These are phyloP conservation scores for Aspergillus pseudoglaucus DNA, from an alignment of 2,329 filamentous ascomycete genomes.

Conservation along the genomic window DNA sequence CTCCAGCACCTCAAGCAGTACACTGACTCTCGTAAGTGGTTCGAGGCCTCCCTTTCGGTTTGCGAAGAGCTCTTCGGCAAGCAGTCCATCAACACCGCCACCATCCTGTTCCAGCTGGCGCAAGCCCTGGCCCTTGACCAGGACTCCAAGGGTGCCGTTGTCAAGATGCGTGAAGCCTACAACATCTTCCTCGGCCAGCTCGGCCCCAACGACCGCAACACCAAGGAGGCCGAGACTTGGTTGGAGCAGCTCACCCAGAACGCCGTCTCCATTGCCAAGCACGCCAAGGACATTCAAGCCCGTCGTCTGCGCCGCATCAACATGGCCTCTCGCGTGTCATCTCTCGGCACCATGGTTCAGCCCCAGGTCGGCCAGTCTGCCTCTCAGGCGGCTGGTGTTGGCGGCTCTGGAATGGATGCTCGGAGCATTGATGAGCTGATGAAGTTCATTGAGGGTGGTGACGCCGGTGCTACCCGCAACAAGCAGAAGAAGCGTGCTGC, in stretches of 20 bases:
- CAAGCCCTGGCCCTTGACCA: constrained; percentile 94
- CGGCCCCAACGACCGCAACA: constrained; percentile 89
- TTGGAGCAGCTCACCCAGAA: constrained; percentile 93
- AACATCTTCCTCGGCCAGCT: constrained; percentile 88
- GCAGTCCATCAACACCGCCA: constrained; percentile 86
- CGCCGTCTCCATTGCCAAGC: constrained; percentile 88
- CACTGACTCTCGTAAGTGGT: constrained; percentile 92
- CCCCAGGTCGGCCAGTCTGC: constrained; percentile 57
- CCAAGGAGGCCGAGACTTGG: constrained; percentile 96
- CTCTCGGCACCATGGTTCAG: constrained; percentile 53
- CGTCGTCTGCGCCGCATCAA: constrained; percentile 66
- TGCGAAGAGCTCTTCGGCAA: constrained; percentile 87
- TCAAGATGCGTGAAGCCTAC: constrained; percentile 91
- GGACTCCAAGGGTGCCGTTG: constrained; percentile 84
- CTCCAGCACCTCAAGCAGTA: constrained; percentile 92
- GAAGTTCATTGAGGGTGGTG: constrained; percentile 80
- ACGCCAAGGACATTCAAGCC: constrained; percentile 77
- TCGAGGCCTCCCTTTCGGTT: constrained; percentile 82
- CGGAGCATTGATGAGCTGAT: constrained; percentile 89
- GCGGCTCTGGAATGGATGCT: constrained; percentile 54
- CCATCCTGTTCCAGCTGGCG: constrained; percentile 91
- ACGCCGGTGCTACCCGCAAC: constrained; percentile 32
- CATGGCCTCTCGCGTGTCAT: constrained; percentile 55
- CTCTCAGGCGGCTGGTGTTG: constrained; percentile 41
- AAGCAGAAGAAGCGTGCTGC: constrained; percentile 42